phyloP scores from a whole-genome alignment of 148 eudicot genomes.

The Rhododendron kiyosumense region DNA sequence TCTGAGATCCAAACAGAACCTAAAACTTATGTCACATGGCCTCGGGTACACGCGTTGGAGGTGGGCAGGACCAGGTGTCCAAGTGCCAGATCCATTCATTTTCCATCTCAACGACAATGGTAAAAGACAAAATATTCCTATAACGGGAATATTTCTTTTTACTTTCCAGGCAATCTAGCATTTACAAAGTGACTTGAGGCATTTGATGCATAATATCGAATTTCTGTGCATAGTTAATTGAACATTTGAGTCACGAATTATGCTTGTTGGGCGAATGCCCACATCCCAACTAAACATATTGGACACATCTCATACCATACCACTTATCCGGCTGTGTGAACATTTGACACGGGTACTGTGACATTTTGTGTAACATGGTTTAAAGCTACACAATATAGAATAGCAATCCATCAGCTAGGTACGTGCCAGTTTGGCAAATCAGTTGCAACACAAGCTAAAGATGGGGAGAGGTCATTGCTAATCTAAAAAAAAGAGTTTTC shows the following conservation, averaged over 20 bases:
- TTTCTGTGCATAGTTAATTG: neutral
- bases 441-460: neutral
- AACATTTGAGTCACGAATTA: neutral
- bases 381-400: neutral
- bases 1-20: neutral
- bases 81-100: neutral
- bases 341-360: neutral
- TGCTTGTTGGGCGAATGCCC: neutral
- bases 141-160: neutral
- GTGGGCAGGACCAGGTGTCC: neutral
- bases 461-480: neutral
- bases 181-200: neutral
- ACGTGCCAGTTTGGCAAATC: neutral
- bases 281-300: neutral
- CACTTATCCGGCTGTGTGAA: neutral
- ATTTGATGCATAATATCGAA: neutral
- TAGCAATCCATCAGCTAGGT: neutral
- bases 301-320: neutral
- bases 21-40: neutral
- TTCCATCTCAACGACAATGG: neutral
- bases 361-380: neutral
- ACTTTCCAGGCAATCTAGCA: neutral
- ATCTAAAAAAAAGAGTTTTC: neutral
- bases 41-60: neutral
- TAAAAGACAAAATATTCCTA: neutral